A percentile compares a stretch with the other conserved stretches of the same genome.
phyloP scores from a whole-genome alignment of 2,329 filamentous ascomycete species.

The Aspergillus thermomutatus region DNA sequence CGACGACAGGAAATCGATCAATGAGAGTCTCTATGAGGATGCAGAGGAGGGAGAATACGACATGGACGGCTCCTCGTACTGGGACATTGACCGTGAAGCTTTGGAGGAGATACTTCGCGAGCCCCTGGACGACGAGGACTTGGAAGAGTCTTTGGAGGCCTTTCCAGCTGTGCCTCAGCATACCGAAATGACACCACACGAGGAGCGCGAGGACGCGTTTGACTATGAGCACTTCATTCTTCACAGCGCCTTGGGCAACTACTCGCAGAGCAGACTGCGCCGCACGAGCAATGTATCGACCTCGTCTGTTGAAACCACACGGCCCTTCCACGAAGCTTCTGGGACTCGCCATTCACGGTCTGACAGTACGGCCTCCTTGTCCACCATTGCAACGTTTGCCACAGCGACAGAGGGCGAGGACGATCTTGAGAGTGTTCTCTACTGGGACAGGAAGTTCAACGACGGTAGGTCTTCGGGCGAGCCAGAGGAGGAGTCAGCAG shows the following conservation, averaged over 20 bases:
- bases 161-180: conserved; percentile 33
- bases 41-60: conserved; percentile 41
- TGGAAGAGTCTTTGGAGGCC: conserved; percentile 34
- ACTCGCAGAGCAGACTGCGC: conserved; percentile 30
- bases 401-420: conserved; percentile 58
- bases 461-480: conserved; percentile 22
- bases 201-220: conserved; percentile 91
- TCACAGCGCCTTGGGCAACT: conserved; percentile 80
- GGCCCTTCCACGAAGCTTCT: conserved; percentile 24
- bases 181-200: conserved; percentile 68
- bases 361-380: conserved; percentile 58
- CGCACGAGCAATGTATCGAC: conserved; percentile 38
- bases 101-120: conserved; percentile 51
- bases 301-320: conserved; percentile 52
- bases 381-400: conserved; percentile 60
- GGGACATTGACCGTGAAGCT: conserved; percentile 63
- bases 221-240: conserved; percentile 96
- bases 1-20: conserved; percentile 28
- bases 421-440: conserved; percentile 38
- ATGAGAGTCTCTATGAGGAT: conserved; percentile 42
- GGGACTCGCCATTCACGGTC: conserved; percentile 45
- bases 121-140: conserved; percentile 36
- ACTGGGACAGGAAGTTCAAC: conserved; percentile 37
- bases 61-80: conserved; percentile 28
- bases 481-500: neutral